Evolutionary conservation across 2,329 filamentous ascomycete genomes (phyloP).

Genomic region (Tetracladium maxilliforme): DNA sequence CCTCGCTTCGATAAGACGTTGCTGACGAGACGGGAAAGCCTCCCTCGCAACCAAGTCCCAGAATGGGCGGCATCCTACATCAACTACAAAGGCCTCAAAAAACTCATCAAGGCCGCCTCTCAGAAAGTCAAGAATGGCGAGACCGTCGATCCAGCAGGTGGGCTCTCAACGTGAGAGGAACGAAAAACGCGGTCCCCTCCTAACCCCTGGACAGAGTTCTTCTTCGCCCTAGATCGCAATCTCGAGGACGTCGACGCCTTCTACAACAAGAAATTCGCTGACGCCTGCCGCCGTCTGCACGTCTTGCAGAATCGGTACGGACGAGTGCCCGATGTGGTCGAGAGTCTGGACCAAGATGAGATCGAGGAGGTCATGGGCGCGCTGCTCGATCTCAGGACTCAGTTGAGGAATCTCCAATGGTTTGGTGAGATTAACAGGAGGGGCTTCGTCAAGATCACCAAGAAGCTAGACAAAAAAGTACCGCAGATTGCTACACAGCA

Average conservation of each 20-base stretch:
- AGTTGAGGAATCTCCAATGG: slow-evolving; percentile 87
- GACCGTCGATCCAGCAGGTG: slow-evolving; percentile 82
- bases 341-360: slow-evolving; percentile 74
- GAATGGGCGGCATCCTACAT: slow-evolving; percentile 79
- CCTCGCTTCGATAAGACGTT: not conserved
- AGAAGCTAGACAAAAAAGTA: slow-evolving; percentile 96
- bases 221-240: slow-evolving; percentile 91
- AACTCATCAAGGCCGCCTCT: slow-evolving; percentile 71
- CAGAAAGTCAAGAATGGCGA: slow-evolving; percentile 51
- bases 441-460: slow-evolving; percentile 96
- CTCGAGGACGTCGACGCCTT: slow-evolving; percentile 94
- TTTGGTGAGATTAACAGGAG: slow-evolving; percentile 93
- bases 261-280: slow-evolving; percentile 89
- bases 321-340: slow-evolving; percentile 49
- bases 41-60: slow-evolving; percentile 72
- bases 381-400: slow-evolving; percentile 73
- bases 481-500: slow-evolving; percentile 62
- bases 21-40: slow-evolving; percentile 22
- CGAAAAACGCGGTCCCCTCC: too few relatives aligned
- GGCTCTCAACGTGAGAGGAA: slow-evolving; percentile 24
- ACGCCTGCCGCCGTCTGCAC: slow-evolving; percentile 70
- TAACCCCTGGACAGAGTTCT: slow-evolving; percentile 59
- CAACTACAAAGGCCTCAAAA: slow-evolving; percentile 87
- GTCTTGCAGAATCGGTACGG: slow-evolving; percentile 83
- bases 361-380: slow-evolving; percentile 82